A percentile compares a stretch with the other conserved stretches of the same genome.
These are phyloP conservation scores for Chaetothyriales sp. DNA, from an alignment of 2,329 filamentous ascomycete species.

Conservation along the genomic window DNA sequence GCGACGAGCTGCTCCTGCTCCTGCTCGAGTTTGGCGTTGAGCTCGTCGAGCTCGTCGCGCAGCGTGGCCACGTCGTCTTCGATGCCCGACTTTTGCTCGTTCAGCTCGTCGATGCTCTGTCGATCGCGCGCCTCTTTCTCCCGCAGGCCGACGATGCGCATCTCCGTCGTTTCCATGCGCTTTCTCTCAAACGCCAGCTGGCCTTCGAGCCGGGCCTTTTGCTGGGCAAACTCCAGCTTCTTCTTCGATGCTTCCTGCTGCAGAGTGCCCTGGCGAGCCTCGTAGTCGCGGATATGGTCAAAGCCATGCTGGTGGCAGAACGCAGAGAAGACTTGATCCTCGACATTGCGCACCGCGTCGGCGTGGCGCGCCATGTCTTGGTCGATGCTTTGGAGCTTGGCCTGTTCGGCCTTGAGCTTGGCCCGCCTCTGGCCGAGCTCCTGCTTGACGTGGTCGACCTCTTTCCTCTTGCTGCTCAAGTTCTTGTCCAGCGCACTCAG, in stretches of 20 bases:
- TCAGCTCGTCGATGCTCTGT: slow-evolving; percentile 54
- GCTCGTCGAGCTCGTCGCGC: slow-evolving; percentile 60
- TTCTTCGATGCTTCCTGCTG: slow-evolving; percentile 84
- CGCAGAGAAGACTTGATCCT: slow-evolving; percentile 71
- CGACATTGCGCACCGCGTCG: slow-evolving; percentile 60
- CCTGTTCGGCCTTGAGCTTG: slow-evolving; percentile 60
- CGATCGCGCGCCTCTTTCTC: slow-evolving; percentile 53
- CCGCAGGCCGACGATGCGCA: slow-evolving; percentile 56
- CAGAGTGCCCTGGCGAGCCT: slow-evolving; percentile 79
- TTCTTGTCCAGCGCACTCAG: slow-evolving; percentile 68
- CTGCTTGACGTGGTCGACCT: slow-evolving; percentile 57
- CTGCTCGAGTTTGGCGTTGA: slow-evolving; percentile 58
- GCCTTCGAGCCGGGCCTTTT: slow-evolving; percentile 51
- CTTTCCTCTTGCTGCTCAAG: slow-evolving; percentile 67
- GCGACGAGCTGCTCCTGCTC: slow-evolving; percentile 54
- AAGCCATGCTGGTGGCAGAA: slow-evolving; percentile 87
- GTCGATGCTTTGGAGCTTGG: slow-evolving; percentile 51
- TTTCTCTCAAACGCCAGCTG: slow-evolving; percentile 54
- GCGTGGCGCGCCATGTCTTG: slow-evolving; percentile 43
- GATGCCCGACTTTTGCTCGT: slow-evolving; percentile 59
- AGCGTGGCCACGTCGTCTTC: slow-evolving; percentile 59
- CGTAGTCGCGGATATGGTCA: slow-evolving; percentile 78
- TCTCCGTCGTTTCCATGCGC: slow-evolving; percentile 54
- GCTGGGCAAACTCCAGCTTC: slow-evolving; percentile 72
- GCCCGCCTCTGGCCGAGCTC: slow-evolving; percentile 65